These are phyloP conservation scores for Boletus sp. DNA, from an alignment of 1,284 basidiomycete species.

Conservation along the genomic window DNA sequence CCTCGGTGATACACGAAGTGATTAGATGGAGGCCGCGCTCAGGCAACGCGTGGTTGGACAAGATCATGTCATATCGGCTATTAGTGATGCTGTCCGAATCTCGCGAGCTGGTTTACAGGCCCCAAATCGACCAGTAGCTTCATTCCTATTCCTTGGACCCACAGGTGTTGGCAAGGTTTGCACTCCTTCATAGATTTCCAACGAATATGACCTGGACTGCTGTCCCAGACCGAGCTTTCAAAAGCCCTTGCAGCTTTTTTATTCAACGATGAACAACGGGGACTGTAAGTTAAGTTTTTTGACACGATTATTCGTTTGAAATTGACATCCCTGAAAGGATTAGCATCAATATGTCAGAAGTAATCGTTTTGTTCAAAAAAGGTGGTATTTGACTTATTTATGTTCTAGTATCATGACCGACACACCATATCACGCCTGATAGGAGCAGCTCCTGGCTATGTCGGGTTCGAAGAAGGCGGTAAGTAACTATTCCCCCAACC, in stretches of 20 bases:
- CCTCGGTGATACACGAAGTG: constrained; percentile 7
- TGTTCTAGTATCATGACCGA: constrained; percentile 75
- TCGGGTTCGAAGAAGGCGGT: constrained; percentile 93
- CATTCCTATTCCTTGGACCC: constrained; percentile 89
- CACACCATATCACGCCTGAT: constrained; percentile 91
- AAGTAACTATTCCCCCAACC: constrained; percentile 10
- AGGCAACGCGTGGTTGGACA: constrained; percentile 85
- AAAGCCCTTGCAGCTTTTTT: constrained; percentile 87
- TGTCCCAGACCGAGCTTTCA: constrained; percentile 77
- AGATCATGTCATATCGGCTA: constrained; percentile 78
- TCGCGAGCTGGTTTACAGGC: constrained; percentile 90
- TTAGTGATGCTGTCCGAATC: constrained; percentile 88
- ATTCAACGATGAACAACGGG: constrained; percentile 85
- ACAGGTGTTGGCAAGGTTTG: constrained; percentile 83
- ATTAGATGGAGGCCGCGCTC: constrained; percentile 84
- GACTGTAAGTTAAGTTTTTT: constrained; percentile 57
- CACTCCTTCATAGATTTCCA: not conserved
- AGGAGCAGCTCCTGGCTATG: constrained; percentile 90
- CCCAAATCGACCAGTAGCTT: constrained; percentile 86
- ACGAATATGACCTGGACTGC: constrained; percentile 9
- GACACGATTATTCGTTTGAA: not conserved
- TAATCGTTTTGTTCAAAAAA: constrained; percentile 16
- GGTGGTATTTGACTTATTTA: not conserved
- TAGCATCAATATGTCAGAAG: constrained; percentile 90
- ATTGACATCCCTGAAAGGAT: constrained; percentile 51